Evolutionary conservation across 345 rosid genomes (phyloP), one percentile per base, ranked within the genome.

Genomic region (Lumnitzera littorea): DNA sequence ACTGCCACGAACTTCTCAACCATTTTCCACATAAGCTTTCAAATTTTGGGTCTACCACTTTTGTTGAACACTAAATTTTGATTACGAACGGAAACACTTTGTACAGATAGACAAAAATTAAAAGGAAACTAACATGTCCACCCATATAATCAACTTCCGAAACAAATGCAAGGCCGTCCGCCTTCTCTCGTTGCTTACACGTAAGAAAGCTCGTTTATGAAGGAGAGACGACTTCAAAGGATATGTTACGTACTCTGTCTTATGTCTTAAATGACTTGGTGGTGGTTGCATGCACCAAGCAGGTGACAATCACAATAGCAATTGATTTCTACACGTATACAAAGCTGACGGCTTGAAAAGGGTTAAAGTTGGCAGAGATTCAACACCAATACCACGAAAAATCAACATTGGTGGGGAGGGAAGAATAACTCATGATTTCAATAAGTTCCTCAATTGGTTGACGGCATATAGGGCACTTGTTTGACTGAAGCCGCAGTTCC

Each of bases 401-500:
- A 58, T 48, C 64, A 78, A 70, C 67, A 65, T 53, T 43, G 62
- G 20, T 60, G 75, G 23, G 15, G 47, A 58, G 23, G 20, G 62
- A 67, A 62, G 63, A 63, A 65, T 70, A 69, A 56, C 46, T 78
- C 72, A 83, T 29, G 84, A 87, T 88, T 85, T 84, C 86, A 62
- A 90, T 76, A 63, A 90, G 88, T 70, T 81, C 82, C 25, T 74
- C 76, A 15, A 90, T 90, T 14, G 91, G 83, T 61, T 94, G 87
- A 15, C 97, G 86, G 69, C 99, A 94, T 61, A 94, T 86, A 15
- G 97, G 97, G 70, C 97, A 90, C 67, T 84, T 90, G 63, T 86
- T 87, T 55, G 99, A 80, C 70, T 74, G 97, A 67, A 81, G 78
- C 74, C 86, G 79, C 81, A 94, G 68, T 57, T 61, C 83, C 76